Percentiles rank a stretch among this genome's conserved stretches.
Conservation (phyloP, 192 early-diverging fungal genomes). For the Podila clonocystis region DNA sequence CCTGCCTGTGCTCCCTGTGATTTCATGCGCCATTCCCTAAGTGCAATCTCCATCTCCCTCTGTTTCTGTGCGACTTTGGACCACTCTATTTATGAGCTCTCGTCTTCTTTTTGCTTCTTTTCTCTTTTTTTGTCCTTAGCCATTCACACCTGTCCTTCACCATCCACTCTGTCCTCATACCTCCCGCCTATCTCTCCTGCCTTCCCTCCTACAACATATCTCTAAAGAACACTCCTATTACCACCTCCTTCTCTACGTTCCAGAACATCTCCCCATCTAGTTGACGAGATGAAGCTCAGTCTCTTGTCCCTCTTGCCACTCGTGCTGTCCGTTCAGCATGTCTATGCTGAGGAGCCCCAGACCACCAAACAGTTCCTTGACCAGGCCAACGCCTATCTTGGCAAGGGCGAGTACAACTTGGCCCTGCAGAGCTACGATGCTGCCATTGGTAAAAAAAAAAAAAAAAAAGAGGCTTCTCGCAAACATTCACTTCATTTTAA, state of each 20-base stretch:
- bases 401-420: slow-evolving; percentile 61
- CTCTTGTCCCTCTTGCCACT: slow-evolving; percentile 37
- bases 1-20: not conserved
- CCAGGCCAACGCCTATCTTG: slow-evolving; percentile 53
- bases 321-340: slow-evolving; percentile 27
- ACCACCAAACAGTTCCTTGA: slow-evolving; percentile 55
- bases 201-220: not conserved
- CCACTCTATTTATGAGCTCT: not conserved
- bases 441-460: slow-evolving; percentile 62
- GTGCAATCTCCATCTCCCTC: not conserved
- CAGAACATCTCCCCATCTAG: not conserved
- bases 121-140: not conserved
- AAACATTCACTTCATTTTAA: not conserved
- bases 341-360: slow-evolving; percentile 34
- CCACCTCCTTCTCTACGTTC: not conserved
- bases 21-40: not conserved
- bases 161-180: not conserved
- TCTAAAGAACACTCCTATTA: not conserved
- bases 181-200: not conserved
- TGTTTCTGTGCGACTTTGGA: not conserved
- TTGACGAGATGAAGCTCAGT: slow-evolving; percentile 30
- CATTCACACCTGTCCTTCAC: not conserved
- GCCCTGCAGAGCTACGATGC: slow-evolving; percentile 70
- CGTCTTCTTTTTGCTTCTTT: not conserved
- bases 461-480: not conserved